Base-by-base conservation (phyloP, 140 eudicot genomes). In the Bidens hawaiensis region DNA sequence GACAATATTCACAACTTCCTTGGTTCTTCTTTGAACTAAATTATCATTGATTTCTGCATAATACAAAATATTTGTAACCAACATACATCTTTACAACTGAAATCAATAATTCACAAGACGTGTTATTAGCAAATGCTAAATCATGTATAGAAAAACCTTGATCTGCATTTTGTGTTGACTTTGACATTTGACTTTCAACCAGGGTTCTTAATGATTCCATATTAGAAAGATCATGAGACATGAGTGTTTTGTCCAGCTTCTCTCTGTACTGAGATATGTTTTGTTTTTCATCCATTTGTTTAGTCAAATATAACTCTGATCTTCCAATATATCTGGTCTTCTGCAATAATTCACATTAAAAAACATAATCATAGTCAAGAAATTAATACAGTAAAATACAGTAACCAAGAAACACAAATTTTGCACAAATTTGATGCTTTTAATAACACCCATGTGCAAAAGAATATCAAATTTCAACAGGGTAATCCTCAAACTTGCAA, bases 131-230 rank as follows among this genome's bases (percentile, higher is more conserved):
- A 36, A 46, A 42, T 3, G n/a, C 28, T 27, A 17, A 31, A 16
- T 10, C 23, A 52, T 46, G 65, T 21, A 73, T 3, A 34, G 8
- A 73, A 27, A 18, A 40, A 85, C 93, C 89, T 80, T 64, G 67
- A 51, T 38, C 40, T 12, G 64, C 76, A 34, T 18, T 4, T 42
- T 62, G 41, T 18, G 81, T 65, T 61, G 95, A 85, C 15, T 53
- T 73, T 23, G 74, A 57, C 54, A 91, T 70, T 60, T 91, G 99
- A 75, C 81, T 76, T 71, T 83, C 88, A 36, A 91, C 95, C 12
- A 87, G 89, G 31, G 55, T 54, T 60, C 66, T 79, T 16, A 91
- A 65, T 2, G 54, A 75, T 67, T 82, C 91, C 65, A 76, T 76
- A 69, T 91, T 71, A 23, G 75, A 76, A 60, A 91, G 88, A 38